phyloP scores from a whole-genome alignment of 805 yeast species.

The Zygosaccharomyces bisporus region DNA sequence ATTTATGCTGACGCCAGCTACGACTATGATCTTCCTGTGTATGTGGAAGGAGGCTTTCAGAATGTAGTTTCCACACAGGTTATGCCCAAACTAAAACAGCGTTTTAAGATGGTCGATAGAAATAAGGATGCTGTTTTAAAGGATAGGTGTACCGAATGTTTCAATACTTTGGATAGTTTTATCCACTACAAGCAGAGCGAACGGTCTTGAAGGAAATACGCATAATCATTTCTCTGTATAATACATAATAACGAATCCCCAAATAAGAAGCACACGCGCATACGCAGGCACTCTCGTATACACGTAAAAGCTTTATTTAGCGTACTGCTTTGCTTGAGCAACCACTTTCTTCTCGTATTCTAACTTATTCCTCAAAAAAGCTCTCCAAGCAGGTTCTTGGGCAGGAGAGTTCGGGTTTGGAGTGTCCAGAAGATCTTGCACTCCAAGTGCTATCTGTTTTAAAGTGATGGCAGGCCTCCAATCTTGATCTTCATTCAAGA shows the following conservation, averaged over 20 bases:
- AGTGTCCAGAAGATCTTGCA: slow-evolving; percentile 81
- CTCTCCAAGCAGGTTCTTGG: slow-evolving; percentile 94
- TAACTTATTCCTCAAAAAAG: slow-evolving; percentile 63
- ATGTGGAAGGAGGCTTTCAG: slow-evolving; percentile 51
- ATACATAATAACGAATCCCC: slow-evolving; percentile 10
- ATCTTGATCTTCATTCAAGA: slow-evolving; percentile 90
- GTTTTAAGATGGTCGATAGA: slow-evolving; percentile 63
- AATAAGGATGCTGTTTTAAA: slow-evolving; percentile 56
- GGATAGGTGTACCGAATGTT: slow-evolving; percentile 60
- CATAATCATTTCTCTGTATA: slow-evolving; percentile 12
- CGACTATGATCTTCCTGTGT: slow-evolving; percentile 65
- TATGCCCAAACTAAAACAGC: slow-evolving; percentile 46
- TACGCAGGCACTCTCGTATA: neutral
- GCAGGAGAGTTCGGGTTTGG: slow-evolving; percentile 98
- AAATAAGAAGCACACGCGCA: neutral
- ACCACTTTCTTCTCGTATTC: slow-evolving; percentile 71
- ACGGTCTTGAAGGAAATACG: slow-evolving; percentile 12
- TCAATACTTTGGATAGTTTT: slow-evolving; percentile 66
- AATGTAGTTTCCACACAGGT: slow-evolving; percentile 39
- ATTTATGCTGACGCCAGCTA: slow-evolving; percentile 70
- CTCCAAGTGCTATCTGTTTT: slow-evolving; percentile 84
- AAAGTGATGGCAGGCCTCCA: slow-evolving; percentile 97
- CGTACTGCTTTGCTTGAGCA: slow-evolving; percentile 75
- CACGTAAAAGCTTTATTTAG: slow-evolving; percentile 34
- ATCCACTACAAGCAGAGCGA: slow-evolving; percentile 67